A percentile compares a stretch with the other conserved stretches of the same genome.
phyloP scores from a whole-genome alignment of 352 stramenopile genomes.

The Phytopythium ostracodes region DNA sequence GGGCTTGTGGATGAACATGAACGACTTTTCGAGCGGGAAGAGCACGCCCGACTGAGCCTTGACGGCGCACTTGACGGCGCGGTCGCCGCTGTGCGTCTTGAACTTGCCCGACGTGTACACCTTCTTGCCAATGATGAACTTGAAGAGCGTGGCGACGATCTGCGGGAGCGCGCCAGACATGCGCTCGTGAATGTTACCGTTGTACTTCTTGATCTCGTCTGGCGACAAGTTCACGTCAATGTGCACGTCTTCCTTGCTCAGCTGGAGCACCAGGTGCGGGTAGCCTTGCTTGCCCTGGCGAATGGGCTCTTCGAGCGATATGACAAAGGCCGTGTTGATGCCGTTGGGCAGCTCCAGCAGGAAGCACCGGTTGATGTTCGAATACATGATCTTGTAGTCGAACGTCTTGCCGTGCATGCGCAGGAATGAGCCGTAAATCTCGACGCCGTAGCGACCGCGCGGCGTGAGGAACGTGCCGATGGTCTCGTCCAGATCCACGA shows the following conservation, averaged over 20 bases:
- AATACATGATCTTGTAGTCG: conserved; percentile 99
- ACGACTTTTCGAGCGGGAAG: conserved; percentile 98
- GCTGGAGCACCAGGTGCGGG: conserved; percentile 97
- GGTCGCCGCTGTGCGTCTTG: conserved; percentile 82
- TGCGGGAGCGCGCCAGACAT: conserved; percentile 96
- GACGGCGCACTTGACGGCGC: conserved; percentile 88
- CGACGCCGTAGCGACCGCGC: conserved; percentile 96
- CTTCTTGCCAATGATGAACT: conserved; percentile 95
- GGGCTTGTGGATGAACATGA: conserved; percentile 99
- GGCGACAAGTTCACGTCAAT: conserved; percentile 94
- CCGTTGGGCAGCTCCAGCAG: conserved; percentile 96
- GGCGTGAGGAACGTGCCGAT: conserved; percentile 98
- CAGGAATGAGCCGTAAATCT: conserved; percentile 97
- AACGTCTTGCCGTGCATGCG: conserved; percentile 98
- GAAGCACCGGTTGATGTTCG: conserved; percentile 98
- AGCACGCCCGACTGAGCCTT: conserved; percentile 96
- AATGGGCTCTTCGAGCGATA: conserved; percentile 98
- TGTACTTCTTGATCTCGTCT: conserved; percentile 98
- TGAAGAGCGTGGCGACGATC: conserved; percentile 98
- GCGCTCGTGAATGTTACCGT: conserved; percentile 93
- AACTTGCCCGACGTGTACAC: conserved; percentile 95
- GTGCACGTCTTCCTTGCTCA: conserved; percentile 83
- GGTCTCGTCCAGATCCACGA: conserved; percentile 95
- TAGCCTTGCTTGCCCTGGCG: conserved; percentile 98
- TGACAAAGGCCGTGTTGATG: conserved; percentile 97